Evolutionary conservation across 2,329 filamentous ascomycete species (phyloP), one percentile per base, ranked within the genome.

Genomic region (Epichloe sp.): DNA sequence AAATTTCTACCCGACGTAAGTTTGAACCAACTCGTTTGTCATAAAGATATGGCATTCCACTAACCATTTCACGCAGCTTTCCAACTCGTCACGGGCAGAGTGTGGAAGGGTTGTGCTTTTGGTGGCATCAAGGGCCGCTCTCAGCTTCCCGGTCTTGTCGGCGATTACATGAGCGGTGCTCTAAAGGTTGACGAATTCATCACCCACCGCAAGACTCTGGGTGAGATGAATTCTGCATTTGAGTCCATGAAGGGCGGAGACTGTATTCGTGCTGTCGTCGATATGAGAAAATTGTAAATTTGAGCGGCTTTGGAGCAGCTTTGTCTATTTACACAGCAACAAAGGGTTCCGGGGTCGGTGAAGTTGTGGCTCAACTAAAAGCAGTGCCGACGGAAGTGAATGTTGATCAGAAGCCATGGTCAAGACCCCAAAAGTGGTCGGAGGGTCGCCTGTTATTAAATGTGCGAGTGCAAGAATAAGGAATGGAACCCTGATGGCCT

Each of bases 121-220:
- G 93, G 93, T 60, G 93, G 93, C 62, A 90, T 98, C 78, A 98
- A 97, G 78, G 93, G 93, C 60, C 90, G 93, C 64, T 84, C 86
- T 36, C 93, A 98, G 74, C 81, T 98, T 58, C 85, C 86, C 46
- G 83, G 78, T 53, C 82, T 98, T 41, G 89, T 98, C 23, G 74
- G 82, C 59, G 91, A 97, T 71, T 98, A 98, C 73, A 77, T 94
- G 68, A 78, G 79, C 49, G 90, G 90, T 61, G 80, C 85, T 65
- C 83, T 98, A 65, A 97, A 96, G 83, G 93, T 97, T 44, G 91
- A 97, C 67, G 93, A 98, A 75, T 97, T 97, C 76, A 97, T 98
- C 73, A 98, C 93, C 35, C 93, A 98, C 75, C 83, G 90, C 61
- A 88, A 95, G 74, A 79, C 77, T 4, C 75, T 98, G 44, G 72